A percentile compares a stretch with the other conserved stretches of the same genome.
Conservation (phyloP, 352 stramenopile genomes). For the Globisporangium nagaii region DNA sequence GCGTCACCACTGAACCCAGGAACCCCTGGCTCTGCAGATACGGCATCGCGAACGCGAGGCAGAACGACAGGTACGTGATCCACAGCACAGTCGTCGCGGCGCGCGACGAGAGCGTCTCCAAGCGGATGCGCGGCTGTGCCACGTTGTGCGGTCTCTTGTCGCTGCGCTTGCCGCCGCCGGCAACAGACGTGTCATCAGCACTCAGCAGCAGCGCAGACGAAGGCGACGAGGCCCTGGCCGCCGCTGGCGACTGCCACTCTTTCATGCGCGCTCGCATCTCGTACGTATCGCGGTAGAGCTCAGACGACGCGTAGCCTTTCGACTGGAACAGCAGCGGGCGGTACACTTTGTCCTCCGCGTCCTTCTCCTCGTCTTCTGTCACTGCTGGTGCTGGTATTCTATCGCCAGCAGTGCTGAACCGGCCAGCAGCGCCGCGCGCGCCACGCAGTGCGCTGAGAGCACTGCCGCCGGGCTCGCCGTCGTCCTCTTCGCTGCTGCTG, state of each 20-base stretch:
- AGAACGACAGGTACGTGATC: conserved; percentile 75
- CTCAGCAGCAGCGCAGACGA: conserved; percentile 18
- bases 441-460: not conserved
- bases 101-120: conserved; percentile 75
- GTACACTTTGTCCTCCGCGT: conserved; percentile 55
- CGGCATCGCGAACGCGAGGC: conserved; percentile 55
- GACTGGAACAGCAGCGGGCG: conserved; percentile 75
- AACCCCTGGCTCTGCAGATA: conserved; percentile 79
- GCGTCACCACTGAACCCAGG: conserved; percentile 45
- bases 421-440: not conserved
- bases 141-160: conserved; percentile 6
- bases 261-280: conserved; percentile 69
- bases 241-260: conserved; percentile 8
- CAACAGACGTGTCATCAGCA: not conserved
- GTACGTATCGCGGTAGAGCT: conserved; percentile 73
- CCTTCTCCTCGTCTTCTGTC: conserved; percentile 12
- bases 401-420: no score
- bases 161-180: conserved; percentile 2
- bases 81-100: conserved; percentile 67
- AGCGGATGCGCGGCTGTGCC: conserved; percentile 50
- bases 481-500: not conserved
- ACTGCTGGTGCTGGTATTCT: not conserved
- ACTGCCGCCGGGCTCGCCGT: not conserved
- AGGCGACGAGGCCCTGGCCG: conserved; percentile 4
- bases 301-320: conserved; percentile 73